Evolutionary conservation across 2,329 filamentous ascomycete species (phyloP), one percentile per base, ranked within the genome.

Genomic region (Hawksworthiomyces lignivorus): DNA sequence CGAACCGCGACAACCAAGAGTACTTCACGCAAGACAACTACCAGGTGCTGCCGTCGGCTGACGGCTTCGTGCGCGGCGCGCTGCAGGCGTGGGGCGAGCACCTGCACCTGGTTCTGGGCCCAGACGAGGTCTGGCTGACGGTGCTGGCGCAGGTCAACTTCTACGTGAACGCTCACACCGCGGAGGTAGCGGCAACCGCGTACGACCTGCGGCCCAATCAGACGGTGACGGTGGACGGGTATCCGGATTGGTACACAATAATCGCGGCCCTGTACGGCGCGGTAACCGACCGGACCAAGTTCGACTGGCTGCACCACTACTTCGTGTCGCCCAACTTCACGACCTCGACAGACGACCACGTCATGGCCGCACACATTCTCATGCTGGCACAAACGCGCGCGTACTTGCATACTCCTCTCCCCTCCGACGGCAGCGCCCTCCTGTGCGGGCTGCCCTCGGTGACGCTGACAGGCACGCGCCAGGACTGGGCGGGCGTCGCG

Each of bases 91-190:
- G 73, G 62, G 67, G 61, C 24, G 53, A 65, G 36, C 70, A 74
- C 44, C 65, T 72, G 44, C 63, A 72, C 49, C 58, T 77, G 3
- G 59, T 63, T 1, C 55, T 76, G 11, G 63, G 71, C 1, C 71
- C 72, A 0, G 71, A 76, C 29, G 72, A 75, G 41, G 55, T 77
- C 27, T 77, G 73, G 73, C 67, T 75, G 48, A 64, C 72, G 40
- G 68, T 76, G 39, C 58, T 77, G 4, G 60, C 61, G 1, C 72
- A 76, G 54, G 56, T 76, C 41, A 69, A 67, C 51, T 63, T 68
- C 40, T 75, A 68, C 53, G 64, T 75, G 58, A 63, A 66, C 22
- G 55, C 55, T 0, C 60, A 76, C 46, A 61, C 67, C 5, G 70
- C 75, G 33, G 58, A 65, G 9, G 40, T 14, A 2, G 34, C 40